Conservation (phyloP, 768 basidiomycete species). For the Mycena albidolilacea region DNA sequence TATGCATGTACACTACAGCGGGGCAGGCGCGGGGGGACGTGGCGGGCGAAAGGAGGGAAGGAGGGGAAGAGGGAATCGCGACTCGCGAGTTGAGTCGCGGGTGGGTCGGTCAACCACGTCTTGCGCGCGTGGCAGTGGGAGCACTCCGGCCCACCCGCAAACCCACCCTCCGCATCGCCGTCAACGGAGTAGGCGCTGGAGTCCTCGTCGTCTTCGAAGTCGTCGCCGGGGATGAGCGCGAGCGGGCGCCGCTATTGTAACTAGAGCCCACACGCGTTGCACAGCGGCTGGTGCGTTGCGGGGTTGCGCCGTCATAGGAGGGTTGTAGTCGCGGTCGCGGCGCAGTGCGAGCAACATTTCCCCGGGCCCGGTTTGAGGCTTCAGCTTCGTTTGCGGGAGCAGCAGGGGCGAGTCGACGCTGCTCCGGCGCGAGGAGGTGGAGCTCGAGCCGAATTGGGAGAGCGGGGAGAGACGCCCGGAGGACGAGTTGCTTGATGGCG, state of each 20-base stretch:
- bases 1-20: too few species aligned
- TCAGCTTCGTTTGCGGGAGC: background rate
- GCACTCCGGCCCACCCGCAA: conserved; percentile 21
- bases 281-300: conserved; percentile 13
- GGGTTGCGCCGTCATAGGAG: conserved; percentile 30
- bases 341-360: conserved; percentile 27
- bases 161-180: background rate
- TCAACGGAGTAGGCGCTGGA: background rate
- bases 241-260: conserved; percentile 25
- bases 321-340: background rate
- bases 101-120: background rate
- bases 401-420: background rate
- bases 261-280: conserved; percentile 29
- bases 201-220: background rate
- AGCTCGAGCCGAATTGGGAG: conserved; percentile 1
- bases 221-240: conserved; percentile 23
- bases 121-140: conserved; percentile 14
- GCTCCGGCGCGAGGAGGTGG: background rate
- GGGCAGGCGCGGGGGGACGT: too few species aligned
- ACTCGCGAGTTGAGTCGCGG: too few species aligned
- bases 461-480: conserved; percentile 4
- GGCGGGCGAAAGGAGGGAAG: too few species aligned
- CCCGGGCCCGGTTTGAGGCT: too few species aligned
- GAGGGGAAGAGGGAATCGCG: too few species aligned
- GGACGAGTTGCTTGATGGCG: background rate